Percentiles rank a stretch among this genome's conserved stretches.
These are phyloP conservation scores for Scedosporium aurantiacum DNA, from an alignment of 2,329 filamentous ascomycete genomes.

Conservation along the genomic window DNA sequence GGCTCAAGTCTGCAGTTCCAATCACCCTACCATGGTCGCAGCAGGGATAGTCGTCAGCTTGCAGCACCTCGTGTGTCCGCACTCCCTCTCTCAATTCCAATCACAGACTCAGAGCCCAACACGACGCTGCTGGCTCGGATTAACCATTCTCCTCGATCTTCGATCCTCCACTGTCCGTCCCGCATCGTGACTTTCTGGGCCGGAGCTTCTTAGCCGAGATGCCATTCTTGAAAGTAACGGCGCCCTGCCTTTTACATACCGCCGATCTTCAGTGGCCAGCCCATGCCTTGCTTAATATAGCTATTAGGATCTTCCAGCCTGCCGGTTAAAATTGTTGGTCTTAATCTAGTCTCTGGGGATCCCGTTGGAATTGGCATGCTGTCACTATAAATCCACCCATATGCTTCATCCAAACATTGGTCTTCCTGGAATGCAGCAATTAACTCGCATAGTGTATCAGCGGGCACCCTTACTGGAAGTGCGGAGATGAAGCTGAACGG, in stretches of 20 bases:
- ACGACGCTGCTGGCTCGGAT: background rate
- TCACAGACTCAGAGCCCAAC: too few relatives aligned
- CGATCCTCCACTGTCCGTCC: background rate
- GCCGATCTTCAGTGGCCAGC: too few relatives aligned
- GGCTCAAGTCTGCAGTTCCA: background rate
- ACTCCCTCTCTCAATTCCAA: too few relatives aligned
- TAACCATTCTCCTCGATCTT: background rate
- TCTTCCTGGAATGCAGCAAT: too few relatives aligned
- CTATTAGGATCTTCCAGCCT: background rate
- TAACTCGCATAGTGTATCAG: too few relatives aligned
- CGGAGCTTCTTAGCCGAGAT: background rate
- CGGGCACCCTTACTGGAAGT: background rate
- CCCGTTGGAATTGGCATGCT: background rate
- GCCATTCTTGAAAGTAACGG: background rate
- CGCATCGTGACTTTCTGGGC: background rate
- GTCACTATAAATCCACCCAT: background rate
- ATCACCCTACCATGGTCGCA: background rate
- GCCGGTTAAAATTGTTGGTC: background rate
- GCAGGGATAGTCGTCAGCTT: too few relatives aligned
- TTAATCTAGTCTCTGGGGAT: background rate
- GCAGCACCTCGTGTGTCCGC: too few relatives aligned
- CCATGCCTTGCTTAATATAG: background rate
- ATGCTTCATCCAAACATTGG: background rate
- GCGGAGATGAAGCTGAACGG: background rate
- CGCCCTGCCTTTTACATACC: background rate